phyloP scores from a whole-genome alignment of 306 rosid species.

The Adenanthera pavonina region DNA sequence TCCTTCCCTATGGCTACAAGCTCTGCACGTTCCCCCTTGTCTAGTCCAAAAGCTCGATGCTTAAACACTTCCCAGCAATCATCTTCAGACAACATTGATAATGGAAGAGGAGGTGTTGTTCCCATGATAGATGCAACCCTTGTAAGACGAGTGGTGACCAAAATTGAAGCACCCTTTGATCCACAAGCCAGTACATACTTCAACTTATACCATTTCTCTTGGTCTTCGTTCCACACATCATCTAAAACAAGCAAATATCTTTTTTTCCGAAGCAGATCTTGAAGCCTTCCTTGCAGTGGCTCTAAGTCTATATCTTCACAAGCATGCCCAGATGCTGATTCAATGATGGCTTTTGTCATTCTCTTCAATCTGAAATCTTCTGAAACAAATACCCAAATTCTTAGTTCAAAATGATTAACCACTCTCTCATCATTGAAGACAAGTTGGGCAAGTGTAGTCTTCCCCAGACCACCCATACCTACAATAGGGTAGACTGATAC shows the following conservation, averaged over 20 bases:
- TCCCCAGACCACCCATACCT: constrained; percentile 42
- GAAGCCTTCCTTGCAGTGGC: not conserved
- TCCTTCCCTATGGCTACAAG: constrained; percentile 26
- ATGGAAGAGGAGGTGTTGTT: constrained; percentile 11
- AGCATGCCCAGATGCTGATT: not conserved
- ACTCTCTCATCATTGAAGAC: constrained; percentile 37
- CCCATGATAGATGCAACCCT: constrained; percentile 43
- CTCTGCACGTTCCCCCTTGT: constrained; percentile 10
- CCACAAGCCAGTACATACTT: constrained; percentile 42
- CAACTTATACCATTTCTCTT: constrained; percentile 42
- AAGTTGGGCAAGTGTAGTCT: constrained; percentile 41
- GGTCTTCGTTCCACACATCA: constrained; percentile 53
- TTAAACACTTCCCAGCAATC: constrained; percentile 48
- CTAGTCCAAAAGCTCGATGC: constrained; percentile 38
- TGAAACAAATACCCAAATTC: constrained; percentile 45
- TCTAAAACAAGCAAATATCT: constrained; percentile 50
- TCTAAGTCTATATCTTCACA: constrained; percentile 16
- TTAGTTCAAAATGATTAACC: constrained; percentile 27
- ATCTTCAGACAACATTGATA: constrained; percentile 34
- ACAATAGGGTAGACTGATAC: constrained; percentile 26
- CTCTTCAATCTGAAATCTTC: constrained; percentile 38
- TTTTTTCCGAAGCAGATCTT: not conserved
- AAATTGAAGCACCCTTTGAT: constrained; percentile 39
- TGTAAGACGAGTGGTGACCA: constrained; percentile 46
- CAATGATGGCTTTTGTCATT: constrained; percentile 26